phyloP scores from a whole-genome alignment of 208 protist genomes.

The Trypanosoma grayi region DNA sequence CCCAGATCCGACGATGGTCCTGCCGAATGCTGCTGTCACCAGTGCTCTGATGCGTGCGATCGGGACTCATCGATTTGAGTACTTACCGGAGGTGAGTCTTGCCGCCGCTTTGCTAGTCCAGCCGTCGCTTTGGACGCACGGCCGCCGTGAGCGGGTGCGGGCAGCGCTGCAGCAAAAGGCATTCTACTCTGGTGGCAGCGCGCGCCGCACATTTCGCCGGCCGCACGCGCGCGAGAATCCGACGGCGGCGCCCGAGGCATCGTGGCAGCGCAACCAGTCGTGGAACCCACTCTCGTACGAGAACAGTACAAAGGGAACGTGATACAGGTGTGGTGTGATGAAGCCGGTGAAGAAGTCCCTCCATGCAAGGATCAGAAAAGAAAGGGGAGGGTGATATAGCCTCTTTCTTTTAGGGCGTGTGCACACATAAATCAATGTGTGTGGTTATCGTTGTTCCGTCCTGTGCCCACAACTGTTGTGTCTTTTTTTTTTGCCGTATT shows the following conservation, averaged over 20 bases:
- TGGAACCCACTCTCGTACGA: conserved; percentile 42
- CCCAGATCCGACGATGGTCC: conserved; percentile 53
- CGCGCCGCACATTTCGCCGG: conserved; percentile 45
- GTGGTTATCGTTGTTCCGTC: not conserved
- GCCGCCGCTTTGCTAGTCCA: conserved; percentile 65
- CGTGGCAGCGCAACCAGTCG: conserved; percentile 20
- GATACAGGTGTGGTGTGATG: conserved; percentile 7
- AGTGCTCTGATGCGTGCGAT: conserved; percentile 62
- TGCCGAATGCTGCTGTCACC: conserved; percentile 59
- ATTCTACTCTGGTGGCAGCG: conserved; percentile 16
- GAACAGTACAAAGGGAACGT: conserved; percentile 55
- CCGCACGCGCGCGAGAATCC: conserved; percentile 74
- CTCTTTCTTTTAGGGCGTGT: too few relatives aligned
- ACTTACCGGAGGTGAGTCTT: conserved; percentile 66
- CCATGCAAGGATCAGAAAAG: not conserved
- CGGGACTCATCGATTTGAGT: conserved; percentile 55
- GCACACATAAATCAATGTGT: not conserved
- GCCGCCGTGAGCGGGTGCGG: conserved; percentile 19
- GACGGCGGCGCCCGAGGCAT: conserved; percentile 51
- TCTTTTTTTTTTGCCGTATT: conserved; percentile 2
- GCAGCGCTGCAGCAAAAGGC: conserved; percentile 9
- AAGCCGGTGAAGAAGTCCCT: too few relatives aligned
- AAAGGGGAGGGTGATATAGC: not conserved
- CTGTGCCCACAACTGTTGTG: too few relatives aligned
- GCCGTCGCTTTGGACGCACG: conserved; percentile 59